These are phyloP conservation scores for Vigna trinervia DNA, from an alignment of 306 rosid species.

Conservation along the genomic window DNA sequence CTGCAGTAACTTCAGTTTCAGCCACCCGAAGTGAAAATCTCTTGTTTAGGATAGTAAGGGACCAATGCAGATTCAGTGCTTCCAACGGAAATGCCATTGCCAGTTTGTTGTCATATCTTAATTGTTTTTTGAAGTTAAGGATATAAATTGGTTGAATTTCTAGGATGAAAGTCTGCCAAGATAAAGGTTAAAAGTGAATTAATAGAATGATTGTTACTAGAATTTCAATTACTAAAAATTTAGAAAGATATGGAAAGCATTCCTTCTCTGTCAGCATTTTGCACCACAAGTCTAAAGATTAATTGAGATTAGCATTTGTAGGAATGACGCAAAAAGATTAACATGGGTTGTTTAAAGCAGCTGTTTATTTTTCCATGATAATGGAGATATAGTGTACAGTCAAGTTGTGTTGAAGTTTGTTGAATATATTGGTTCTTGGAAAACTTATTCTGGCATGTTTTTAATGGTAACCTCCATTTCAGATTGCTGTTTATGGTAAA, in stretches of 20 bases:
- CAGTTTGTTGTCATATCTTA: neutral
- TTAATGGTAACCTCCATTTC: constrained; percentile 42
- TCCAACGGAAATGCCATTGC: neutral
- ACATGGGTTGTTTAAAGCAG: neutral
- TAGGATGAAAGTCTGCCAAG: neutral
- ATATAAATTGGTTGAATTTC: neutral
- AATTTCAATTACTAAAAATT: neutral
- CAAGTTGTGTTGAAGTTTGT: constrained; percentile 15
- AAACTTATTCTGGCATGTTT: constrained; percentile 27
- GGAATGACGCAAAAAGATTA: neutral
- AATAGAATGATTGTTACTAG: neutral
- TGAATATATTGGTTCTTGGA: constrained; percentile 15
- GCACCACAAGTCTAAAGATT: neutral
- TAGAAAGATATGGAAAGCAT: neutral
- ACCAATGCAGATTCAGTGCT: neutral
- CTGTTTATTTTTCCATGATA: neutral
- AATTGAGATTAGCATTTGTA: neutral
- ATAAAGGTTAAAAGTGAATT: neutral
- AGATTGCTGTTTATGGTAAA: constrained; percentile 97
- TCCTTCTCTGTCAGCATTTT: neutral
- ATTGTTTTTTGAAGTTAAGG: neutral
- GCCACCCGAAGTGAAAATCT: neutral
- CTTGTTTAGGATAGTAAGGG: neutral
- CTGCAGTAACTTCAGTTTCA: neutral
- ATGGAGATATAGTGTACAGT: neutral